Evolutionary conservation across 805 yeast genomes (phyloP), one percentile per base, ranked within the genome.

Genomic region (Maudiozyma saulgeensis): DNA sequence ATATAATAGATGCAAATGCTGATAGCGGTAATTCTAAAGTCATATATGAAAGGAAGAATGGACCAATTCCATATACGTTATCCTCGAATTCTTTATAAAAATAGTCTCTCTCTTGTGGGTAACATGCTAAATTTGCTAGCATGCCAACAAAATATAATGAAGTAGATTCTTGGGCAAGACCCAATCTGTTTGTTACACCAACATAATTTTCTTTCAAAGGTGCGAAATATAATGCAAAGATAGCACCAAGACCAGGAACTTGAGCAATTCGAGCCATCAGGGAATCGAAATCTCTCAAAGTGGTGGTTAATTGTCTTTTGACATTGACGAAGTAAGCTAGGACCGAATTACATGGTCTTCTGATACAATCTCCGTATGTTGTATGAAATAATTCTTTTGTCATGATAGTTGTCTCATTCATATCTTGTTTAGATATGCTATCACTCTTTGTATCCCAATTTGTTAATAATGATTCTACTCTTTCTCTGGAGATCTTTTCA

Each of bases 41-140:
- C 66, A 63, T 57, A 44, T 64, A 63, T 1, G 66, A 65, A 6
- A 59, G 44, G 37, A 81, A 79, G 59, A 88, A 88, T 2, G 87
- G 81, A 2, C 71, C 59, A 2, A 79, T 73, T 0, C 84, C 83
- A 57, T 86, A 84, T 7, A 84, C 78, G 25, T 79, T 80, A 60
- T 87, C 96, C 52, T 76, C 76, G 56, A 80, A 80, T 58, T 88
- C 96, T 51, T 84, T 84, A 62, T 85, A 87, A 60, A 88, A 88
- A 43, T 82, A 77, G 55, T 82, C 76, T 52, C 90, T 70, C 57
- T 87, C 93, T 13, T 68, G 64, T 2, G 96, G 95, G 60, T 82
- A 88, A 15, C 84, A 73, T 1, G 90, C 77, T 60, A 87, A 71
- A 63, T 87, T 87, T 57, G 83, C 85, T 49, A 88, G 73, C 75